Evolutionary conservation across 2,329 filamentous ascomycete species (phyloP).

Genomic region (Onygenales sp.): DNA sequence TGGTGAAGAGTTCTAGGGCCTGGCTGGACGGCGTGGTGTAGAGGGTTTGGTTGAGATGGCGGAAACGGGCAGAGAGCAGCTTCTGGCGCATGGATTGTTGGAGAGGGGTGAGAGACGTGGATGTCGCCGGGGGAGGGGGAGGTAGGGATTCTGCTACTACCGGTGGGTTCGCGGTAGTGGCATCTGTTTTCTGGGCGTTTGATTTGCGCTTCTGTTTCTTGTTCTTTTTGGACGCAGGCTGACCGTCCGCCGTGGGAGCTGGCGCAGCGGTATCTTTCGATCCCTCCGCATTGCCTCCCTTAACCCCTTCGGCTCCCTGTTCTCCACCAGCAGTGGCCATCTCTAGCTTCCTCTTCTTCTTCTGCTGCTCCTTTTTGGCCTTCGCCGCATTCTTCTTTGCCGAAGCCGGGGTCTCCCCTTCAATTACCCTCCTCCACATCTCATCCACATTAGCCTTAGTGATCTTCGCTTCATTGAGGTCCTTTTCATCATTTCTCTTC

Average conservation of each 20-base stretch:
- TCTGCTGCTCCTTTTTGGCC: slow-evolving; percentile 16
- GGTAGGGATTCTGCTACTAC: neutral
- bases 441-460: slow-evolving; percentile 63
- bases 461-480: slow-evolving; percentile 32
- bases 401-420: slow-evolving; percentile 32
- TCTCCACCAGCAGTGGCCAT: slow-evolving; percentile 12
- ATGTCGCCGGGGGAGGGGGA: slow-evolving; percentile 30
- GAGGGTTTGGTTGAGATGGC: slow-evolving; percentile 91
- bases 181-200: slow-evolving; percentile 22
- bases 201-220: slow-evolving; percentile 4
- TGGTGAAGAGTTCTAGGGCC: slow-evolving; percentile 71
- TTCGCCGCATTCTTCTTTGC: slow-evolving; percentile 18
- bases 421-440: slow-evolving; percentile 71
- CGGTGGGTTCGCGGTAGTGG: neutral
- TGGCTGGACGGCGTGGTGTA: slow-evolving; percentile 84
- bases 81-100: slow-evolving; percentile 93
- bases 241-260: neutral
- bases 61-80: slow-evolving; percentile 88
- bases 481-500: slow-evolving; percentile 43
- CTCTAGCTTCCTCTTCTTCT: slow-evolving; percentile 22
- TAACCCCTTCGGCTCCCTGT: slow-evolving; percentile 13
- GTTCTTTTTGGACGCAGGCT: slow-evolving; percentile 4
- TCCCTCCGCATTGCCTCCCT: slow-evolving; percentile 12
- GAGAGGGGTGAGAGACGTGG: slow-evolving; percentile 71
- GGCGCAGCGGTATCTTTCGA: slow-evolving; percentile 4